Evolutionary conservation across 78 protist species (phyloP).

Genomic region (Planoprotostelium fungivorum): DNA sequence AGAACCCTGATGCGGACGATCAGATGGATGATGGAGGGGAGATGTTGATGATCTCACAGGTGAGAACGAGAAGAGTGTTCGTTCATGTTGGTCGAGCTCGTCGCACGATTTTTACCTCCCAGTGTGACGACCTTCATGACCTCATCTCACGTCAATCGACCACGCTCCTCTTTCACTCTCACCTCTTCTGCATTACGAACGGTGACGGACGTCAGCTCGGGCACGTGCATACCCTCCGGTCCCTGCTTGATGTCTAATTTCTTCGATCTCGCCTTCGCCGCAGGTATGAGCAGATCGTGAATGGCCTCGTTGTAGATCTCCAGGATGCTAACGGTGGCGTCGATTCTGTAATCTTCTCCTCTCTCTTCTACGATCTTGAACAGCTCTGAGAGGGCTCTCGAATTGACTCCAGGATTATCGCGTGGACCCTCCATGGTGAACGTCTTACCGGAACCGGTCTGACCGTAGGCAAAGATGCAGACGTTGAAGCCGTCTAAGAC

Average conservation of each 20-base stretch:
- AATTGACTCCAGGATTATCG: neutral
- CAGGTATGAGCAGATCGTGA: neutral
- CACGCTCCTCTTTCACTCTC: too few relatives aligned
- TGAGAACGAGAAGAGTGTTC: slow-evolving; percentile 10
- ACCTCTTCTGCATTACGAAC: neutral
- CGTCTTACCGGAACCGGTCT: slow-evolving; percentile 88
- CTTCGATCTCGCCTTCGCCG: neutral
- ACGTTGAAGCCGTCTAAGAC: neutral
- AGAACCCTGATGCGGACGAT: neutral
- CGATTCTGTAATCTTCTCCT: neutral
- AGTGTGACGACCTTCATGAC: neutral
- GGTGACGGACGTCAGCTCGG: neutral
- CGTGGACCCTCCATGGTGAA: slow-evolving; percentile 79
- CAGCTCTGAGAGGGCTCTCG: neutral
- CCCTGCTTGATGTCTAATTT: slow-evolving; percentile 8
- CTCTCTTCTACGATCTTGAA: neutral
- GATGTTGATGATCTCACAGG: neutral
- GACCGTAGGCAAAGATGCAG: slow-evolving; percentile 90
- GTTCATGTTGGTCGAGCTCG: neutral
- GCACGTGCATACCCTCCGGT: slow-evolving; percentile 2
- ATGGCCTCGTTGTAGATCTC: slow-evolving; percentile 14
- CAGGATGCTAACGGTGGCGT: neutral
- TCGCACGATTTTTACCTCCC: neutral
- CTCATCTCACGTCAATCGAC: neutral
- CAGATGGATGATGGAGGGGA: neutral